Evolutionary conservation across 2,329 filamentous ascomycete genomes (phyloP), one percentile per base, ranked within the genome.

Genomic region (Ascochyta koolunga): DNA sequence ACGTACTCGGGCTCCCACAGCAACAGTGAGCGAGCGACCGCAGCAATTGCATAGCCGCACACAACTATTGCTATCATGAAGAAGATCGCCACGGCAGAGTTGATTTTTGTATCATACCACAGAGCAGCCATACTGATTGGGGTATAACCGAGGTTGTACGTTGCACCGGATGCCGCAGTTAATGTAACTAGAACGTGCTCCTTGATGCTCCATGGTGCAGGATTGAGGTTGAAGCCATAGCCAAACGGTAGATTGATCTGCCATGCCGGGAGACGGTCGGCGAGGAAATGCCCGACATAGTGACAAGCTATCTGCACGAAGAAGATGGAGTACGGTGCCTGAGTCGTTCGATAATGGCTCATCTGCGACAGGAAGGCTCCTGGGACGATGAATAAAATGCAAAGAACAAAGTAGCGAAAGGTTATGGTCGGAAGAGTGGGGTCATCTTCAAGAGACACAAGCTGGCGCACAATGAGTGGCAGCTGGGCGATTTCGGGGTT

Each of bases 41-140:
- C 83, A 2, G 83, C 83, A 64, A 83, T 85, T 0, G 81, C 81
- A 59, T 86, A 86, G 10, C 84, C 81, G 73, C 80, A 84, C 0
- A 84, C 82, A 29, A 83, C 83, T 0, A 83, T 83, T 0, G 79
- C 76, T 74, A 80, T 79, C 83, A 86, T 86, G 71, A 86, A 86
- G 66, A 84, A 82, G 27, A 85, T 79, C 1, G 79, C 80, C 6
- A 84, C 80, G 0, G 78, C 81, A 0, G 82, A 77, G 42, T 85
- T 75, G 42, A 87, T 77, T 24, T 67, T 73, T 40, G 80, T 74
- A 36, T 78, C 78, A 64, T 85, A 86, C 71, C 83, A 86, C 3
- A 86, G 72, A 64, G 85, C 81, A 1, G 82, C 79, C 52, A 86
- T 77, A 0, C 80, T 79, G 35, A 86, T 81, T 2, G 82, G 80